Evolutionary conservation across 1,284 basidiomycete genomes (phyloP), one percentile per base, ranked within the genome.

Genomic region (Xerocomus minutiporus): DNA sequence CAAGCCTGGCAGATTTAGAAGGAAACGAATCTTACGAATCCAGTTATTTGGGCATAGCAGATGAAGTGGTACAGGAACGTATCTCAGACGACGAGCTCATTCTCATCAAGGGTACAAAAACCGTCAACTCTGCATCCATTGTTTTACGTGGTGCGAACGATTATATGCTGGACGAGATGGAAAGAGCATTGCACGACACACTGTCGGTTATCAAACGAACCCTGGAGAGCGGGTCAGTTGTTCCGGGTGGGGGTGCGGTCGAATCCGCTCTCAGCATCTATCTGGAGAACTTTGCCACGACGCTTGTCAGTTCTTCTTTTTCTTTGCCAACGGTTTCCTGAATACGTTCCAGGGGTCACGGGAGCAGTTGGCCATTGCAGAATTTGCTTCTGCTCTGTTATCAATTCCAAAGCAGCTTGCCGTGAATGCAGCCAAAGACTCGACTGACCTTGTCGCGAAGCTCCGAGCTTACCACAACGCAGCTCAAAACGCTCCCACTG

Each of bases 111-210:
- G 97, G 97, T 5, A 98, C 96, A 51, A 99, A 97, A 75, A 88
- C 94, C 34, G 95, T 98, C 68, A 95, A 77, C 75, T 95, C 93
- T 20, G 80, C 91, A 25, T 97, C 95, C 38, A 91, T 99, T 67
- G 84, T 99, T 55, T 76, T 99, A 57, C 84, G 97, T 54, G 97
- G 97, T 52, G 97, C 97, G 38, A 99, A 99, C 73, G 97, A 99
- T 74, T 99, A 97, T 72, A 93, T 99, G 88, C 76, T 99, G 59
- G 97, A 99, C 71, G 97, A 99, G 78, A 99, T 99, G 97, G 97
- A 99, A 75, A 80, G 97, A 34, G 86, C 93, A 1, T 73, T 99
- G 61, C 97, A 99, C 70, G 97, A 99, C 72, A 91, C 92, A 1
- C 74, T 99, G 52, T 95, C 89, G 40, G 84, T 98, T 62, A 92